Conservation (phyloP, 1,139 yeast genomes). For the Oligophagozyma castellii region DNA sequence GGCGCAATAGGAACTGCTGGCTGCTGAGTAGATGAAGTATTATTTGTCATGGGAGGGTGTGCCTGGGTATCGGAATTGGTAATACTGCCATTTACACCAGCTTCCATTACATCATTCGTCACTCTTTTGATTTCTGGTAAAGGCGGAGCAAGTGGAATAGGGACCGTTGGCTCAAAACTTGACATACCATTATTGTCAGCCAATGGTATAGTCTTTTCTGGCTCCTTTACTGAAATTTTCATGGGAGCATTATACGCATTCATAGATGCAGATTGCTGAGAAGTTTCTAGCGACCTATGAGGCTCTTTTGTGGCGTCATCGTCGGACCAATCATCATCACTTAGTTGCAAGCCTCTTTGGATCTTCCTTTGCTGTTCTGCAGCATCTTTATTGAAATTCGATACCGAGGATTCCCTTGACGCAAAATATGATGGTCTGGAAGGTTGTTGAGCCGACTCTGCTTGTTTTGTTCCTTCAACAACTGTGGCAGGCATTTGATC, state of each 20-base stretch:
- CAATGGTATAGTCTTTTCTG: neutral
- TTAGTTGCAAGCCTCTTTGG: slow-evolving; percentile 38
- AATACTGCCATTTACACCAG: slow-evolving; percentile 10
- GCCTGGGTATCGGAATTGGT: slow-evolving; percentile 1
- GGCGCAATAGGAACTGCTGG: slow-evolving; percentile 16
- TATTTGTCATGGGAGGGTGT: slow-evolving; percentile 3
- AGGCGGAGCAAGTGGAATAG: slow-evolving; percentile 12
- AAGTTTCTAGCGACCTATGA: slow-evolving; percentile 16
- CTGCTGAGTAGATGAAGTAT: neutral
- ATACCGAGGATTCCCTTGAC: slow-evolving; percentile 20
- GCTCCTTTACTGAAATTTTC: slow-evolving; percentile 32
- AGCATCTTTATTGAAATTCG: slow-evolving; percentile 37
- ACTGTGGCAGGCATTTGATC: neutral
- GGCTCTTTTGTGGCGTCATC: slow-evolving; percentile 35
- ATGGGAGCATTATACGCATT: slow-evolving; percentile 23
- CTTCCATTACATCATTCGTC: slow-evolving; percentile 8
- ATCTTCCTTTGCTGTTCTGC: slow-evolving; percentile 52
- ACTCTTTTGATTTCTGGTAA: slow-evolving; percentile 7
- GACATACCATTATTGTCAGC: too few relatives aligned
- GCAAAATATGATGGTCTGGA: slow-evolving; percentile 35
- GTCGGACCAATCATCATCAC: slow-evolving; percentile 38
- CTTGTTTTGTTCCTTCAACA: slow-evolving; percentile 4
- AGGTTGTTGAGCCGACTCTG: slow-evolving; percentile 14
- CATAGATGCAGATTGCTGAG: slow-evolving; percentile 2
- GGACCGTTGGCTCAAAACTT: too few relatives aligned